phyloP scores from a whole-genome alignment of 495 filamentous ascomycete species.

The Monascus purpureus region DNA sequence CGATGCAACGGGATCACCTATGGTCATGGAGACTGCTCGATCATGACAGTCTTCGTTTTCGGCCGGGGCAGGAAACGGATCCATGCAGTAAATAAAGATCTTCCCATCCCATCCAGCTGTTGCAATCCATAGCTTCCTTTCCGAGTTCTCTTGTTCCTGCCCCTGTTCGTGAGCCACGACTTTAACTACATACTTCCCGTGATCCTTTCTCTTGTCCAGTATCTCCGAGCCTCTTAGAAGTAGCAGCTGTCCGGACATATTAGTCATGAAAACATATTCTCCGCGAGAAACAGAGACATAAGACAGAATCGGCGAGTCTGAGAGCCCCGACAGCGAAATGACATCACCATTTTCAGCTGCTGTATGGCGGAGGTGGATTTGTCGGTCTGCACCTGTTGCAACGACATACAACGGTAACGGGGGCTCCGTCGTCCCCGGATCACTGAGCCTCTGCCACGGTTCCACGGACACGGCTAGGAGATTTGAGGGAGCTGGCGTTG shows the following conservation, averaged over 20 bases:
- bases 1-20: constrained; percentile 29
- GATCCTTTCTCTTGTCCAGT: constrained; percentile 39
- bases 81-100: constrained; percentile 35
- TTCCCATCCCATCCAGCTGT: constrained; percentile 55
- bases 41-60: not conserved
- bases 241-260: constrained; percentile 52
- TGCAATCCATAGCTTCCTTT: constrained; percentile 29
- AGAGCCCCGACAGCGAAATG: constrained; percentile 24
- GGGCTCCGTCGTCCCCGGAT: constrained; percentile 5
- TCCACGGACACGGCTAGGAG: constrained; percentile 39
- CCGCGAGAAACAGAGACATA: constrained; percentile 20
- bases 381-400: constrained; percentile 39
- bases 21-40: constrained; percentile 1
- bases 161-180: constrained; percentile 22
- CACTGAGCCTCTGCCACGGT: constrained; percentile 13
- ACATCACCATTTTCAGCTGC: constrained; percentile 9
- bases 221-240: constrained; percentile 23
- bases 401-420: constrained; percentile 19
- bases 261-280: constrained; percentile 30
- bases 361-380: constrained; percentile 31
- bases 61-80: not conserved
- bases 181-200: constrained; percentile 50
- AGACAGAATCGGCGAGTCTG: constrained; percentile 48
- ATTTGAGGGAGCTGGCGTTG: constrained; percentile 36
- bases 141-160: constrained; percentile 1